Conservation (phyloP, 2,329 filamentous ascomycete genomes). For the Trichoderma pleuroti region DNA sequence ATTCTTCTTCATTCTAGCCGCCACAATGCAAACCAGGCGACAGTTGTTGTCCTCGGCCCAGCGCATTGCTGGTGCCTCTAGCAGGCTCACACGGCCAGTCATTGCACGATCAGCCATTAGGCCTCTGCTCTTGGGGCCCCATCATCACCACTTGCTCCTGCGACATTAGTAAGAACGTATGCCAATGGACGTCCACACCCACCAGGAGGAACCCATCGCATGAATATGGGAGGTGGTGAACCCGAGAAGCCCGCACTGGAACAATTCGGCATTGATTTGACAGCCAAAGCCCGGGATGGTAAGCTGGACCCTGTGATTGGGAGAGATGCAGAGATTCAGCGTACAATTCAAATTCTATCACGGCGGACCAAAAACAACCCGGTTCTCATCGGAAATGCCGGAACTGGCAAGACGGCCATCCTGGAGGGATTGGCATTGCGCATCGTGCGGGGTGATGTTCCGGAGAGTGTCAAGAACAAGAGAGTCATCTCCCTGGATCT, state of each 20-base stretch:
- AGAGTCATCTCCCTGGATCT: slow-evolving; percentile 83
- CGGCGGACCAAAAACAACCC: slow-evolving; percentile 94
- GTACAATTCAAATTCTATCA: slow-evolving; percentile 91
- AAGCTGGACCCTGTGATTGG: slow-evolving; percentile 97
- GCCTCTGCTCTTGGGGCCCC: slow-evolving; percentile 17
- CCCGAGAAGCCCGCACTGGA: slow-evolving; percentile 80
- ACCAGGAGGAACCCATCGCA: slow-evolving; percentile 87
- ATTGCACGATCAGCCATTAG: slow-evolving; percentile 25
- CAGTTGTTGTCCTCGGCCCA: slow-evolving; percentile 39
- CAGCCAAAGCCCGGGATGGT: slow-evolving; percentile 76
- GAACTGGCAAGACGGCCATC: slow-evolving; percentile 91
- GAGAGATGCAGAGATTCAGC: slow-evolving; percentile 83
- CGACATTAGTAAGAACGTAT: slow-evolving; percentile 49
- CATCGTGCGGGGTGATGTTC: slow-evolving; percentile 88
- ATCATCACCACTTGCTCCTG: slow-evolving; percentile 36
- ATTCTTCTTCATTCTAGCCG: slow-evolving; percentile 1
- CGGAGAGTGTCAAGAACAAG: slow-evolving; percentile 94
- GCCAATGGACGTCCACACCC: slow-evolving; percentile 76
- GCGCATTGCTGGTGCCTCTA: slow-evolving; percentile 34
- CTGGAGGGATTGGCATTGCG: slow-evolving; percentile 85
- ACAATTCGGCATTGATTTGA: slow-evolving; percentile 87
- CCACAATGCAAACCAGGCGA: slow-evolving; percentile 41
- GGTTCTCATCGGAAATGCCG: slow-evolving; percentile 85
- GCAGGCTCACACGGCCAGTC: slow-evolving; percentile 31
- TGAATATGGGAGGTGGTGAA: slow-evolving; percentile 76